phyloP scores from a whole-genome alignment of 306 rosid genomes.

The Trifolium subterraneum region DNA sequence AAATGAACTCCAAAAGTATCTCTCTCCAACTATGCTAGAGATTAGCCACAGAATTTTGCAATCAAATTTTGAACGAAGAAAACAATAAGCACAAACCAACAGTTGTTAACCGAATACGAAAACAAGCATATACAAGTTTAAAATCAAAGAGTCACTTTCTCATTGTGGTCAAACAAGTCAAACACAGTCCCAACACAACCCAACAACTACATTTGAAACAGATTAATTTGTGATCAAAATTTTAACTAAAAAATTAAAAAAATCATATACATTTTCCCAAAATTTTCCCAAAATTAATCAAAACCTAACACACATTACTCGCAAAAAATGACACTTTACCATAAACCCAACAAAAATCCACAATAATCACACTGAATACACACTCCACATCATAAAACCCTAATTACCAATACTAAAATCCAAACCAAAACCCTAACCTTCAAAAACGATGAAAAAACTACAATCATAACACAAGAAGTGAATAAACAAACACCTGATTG shows the following conservation, averaged over 20 bases:
- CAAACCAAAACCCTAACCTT: conserved; percentile 40
- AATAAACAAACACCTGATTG: conserved; percentile 65
- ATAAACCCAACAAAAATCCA: neutral
- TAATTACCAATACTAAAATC: conserved; percentile 24
- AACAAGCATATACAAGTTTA: neutral
- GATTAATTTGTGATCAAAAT: neutral
- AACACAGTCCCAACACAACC: conserved; percentile 23
- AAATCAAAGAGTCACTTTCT: conserved; percentile 21
- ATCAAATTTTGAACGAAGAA: conserved; percentile 1
- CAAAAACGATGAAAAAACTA: neutral
- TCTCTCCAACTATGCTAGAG: neutral
- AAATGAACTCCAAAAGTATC: neutral
- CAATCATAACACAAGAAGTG: neutral
- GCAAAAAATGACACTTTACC: neutral
- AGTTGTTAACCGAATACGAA: neutral
- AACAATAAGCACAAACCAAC: conserved; percentile 15
- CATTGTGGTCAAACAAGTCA: conserved; percentile 23
- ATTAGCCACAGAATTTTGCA: conserved; percentile 19
- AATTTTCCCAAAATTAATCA: conserved; percentile 13
- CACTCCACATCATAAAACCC: conserved; percentile 31
- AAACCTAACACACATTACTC: conserved; percentile 15
- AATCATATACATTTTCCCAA: neutral
- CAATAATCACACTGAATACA: neutral
- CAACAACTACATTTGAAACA: conserved; percentile 25
- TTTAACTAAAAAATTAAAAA: neutral